phyloP scores from a whole-genome alignment of 768 basidiomycete genomes.

The Lactarius deliciosus region DNA sequence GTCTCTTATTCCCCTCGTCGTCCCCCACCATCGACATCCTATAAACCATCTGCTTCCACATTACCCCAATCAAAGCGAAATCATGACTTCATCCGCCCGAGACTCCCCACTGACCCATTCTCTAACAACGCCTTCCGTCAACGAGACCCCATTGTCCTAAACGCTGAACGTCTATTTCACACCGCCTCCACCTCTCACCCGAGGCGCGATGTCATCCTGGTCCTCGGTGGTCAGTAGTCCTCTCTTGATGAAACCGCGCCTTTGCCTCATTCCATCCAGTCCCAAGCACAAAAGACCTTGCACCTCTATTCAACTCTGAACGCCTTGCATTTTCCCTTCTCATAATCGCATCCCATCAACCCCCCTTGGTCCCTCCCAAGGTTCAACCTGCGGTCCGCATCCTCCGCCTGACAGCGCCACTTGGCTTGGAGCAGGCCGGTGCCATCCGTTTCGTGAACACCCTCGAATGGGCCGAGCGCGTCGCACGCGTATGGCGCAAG shows the following conservation, averaged over 20 bases:
- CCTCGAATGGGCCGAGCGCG: slow-evolving; percentile 43
- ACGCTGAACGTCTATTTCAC: slow-evolving; percentile 31
- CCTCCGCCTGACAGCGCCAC: slow-evolving; percentile 37
- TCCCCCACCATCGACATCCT: neutral
- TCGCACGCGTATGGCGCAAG: slow-evolving; percentile 40
- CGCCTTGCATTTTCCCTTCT: slow-evolving; percentile 40
- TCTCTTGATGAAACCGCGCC: neutral
- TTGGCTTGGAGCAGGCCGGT: slow-evolving; percentile 37
- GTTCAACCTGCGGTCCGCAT: slow-evolving; percentile 38
- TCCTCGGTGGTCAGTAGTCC: slow-evolving; percentile 39
- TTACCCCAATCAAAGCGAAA: slow-evolving; percentile 1
- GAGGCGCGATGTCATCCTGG: slow-evolving; percentile 38
- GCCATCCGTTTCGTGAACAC: slow-evolving; percentile 39
- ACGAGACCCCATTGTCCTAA: slow-evolving; percentile 36
- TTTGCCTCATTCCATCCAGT: slow-evolving; percentile 5
- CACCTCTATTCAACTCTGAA: slow-evolving; percentile 37
- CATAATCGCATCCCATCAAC: slow-evolving; percentile 40
- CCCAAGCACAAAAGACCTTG: slow-evolving; percentile 34
- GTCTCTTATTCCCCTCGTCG: slow-evolving; percentile 5
- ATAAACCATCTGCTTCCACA: neutral
- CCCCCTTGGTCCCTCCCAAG: slow-evolving; percentile 34
- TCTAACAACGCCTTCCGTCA: slow-evolving; percentile 28
- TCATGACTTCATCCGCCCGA: slow-evolving; percentile 37
- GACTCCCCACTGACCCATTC: slow-evolving; percentile 40
- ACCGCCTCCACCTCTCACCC: slow-evolving; percentile 28